These are phyloP conservation scores for Cudoniella acicularis DNA, from an alignment of 495 filamentous ascomycete genomes.

Conservation along the genomic window DNA sequence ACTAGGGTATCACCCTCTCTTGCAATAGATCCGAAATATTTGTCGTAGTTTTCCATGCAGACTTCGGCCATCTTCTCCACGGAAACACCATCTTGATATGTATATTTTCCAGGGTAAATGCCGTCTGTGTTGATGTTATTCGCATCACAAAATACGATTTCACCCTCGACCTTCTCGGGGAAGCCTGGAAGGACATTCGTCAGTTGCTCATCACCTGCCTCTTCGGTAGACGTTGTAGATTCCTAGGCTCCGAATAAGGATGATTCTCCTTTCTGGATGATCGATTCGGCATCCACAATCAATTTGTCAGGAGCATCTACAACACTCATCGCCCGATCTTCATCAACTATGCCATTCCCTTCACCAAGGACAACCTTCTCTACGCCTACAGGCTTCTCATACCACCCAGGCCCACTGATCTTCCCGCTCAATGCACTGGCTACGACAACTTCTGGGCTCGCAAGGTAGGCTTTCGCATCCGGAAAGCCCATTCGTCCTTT, in stretches of 20 bases:
- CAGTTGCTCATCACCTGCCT: slow-evolving; percentile 28
- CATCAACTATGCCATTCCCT: slow-evolving; percentile 60
- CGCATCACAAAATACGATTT: slow-evolving; percentile 67
- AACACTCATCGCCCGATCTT: slow-evolving; percentile 57
- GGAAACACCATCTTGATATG: slow-evolving; percentile 82
- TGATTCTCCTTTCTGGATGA: slow-evolving; percentile 52
- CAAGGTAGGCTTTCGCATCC: slow-evolving; percentile 84
- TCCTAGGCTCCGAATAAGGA: slow-evolving; percentile 29
- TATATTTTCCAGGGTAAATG: slow-evolving; percentile 92
- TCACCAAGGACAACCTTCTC: slow-evolving; percentile 66
- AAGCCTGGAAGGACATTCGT: slow-evolving; percentile 69
- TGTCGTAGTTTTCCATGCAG: slow-evolving; percentile 92
- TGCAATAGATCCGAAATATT: slow-evolving; percentile 56
- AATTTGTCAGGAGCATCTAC: slow-evolving; percentile 68
- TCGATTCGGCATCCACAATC: slow-evolving; percentile 59
- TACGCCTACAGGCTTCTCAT: slow-evolving; percentile 63
- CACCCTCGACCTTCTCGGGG: slow-evolving; percentile 59
- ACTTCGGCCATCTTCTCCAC: slow-evolving; percentile 77
- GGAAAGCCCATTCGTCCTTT: slow-evolving; percentile 86
- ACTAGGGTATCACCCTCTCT: slow-evolving; percentile 75
- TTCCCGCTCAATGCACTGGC: slow-evolving; percentile 77
- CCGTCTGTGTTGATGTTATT: slow-evolving; percentile 75
- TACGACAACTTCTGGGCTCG: slow-evolving; percentile 87
- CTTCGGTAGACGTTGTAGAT: slow-evolving; percentile 10
- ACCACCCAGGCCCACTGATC: slow-evolving; percentile 79